Conservation (phyloP, 768 basidiomycete species). For the Pleurotus ostreatus region DNA sequence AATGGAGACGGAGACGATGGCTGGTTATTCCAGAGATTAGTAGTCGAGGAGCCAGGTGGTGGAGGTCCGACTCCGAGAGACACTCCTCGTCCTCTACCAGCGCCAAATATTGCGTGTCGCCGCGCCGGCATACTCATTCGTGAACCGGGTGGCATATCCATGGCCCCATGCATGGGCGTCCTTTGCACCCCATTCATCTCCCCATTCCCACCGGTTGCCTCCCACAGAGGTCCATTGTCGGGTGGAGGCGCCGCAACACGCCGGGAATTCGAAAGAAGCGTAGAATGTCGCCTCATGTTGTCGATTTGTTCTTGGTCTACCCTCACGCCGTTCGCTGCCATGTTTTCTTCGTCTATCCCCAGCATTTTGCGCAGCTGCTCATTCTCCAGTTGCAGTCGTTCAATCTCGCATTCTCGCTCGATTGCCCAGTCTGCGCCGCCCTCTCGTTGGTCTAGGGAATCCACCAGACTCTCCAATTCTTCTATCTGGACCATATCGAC, state of each 20-base stretch:
- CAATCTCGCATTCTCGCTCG: slow-evolving; percentile 85
- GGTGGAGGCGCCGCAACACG: slow-evolving; percentile 22
- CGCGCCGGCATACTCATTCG: slow-evolving; percentile 49
- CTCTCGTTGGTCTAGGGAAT: slow-evolving; percentile 33
- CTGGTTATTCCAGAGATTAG: slow-evolving; percentile 34
- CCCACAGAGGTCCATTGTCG: slow-evolving; percentile 13
- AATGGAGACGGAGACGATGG: slow-evolving; percentile 35
- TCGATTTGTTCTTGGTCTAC: slow-evolving; percentile 46
- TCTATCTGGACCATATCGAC: slow-evolving; percentile 27
- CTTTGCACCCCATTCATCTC: slow-evolving; percentile 23
- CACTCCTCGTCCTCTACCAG: slow-evolving; percentile 26
- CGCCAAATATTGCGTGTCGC: slow-evolving; percentile 57
- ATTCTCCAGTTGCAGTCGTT: slow-evolving; percentile 81
- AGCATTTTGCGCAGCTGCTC: slow-evolving; percentile 69
- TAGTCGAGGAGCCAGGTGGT: slow-evolving; percentile 28
- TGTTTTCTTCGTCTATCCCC: slow-evolving; percentile 60
- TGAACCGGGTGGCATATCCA: slow-evolving; percentile 50
- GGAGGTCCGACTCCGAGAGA: slow-evolving; percentile 24
- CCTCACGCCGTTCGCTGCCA: slow-evolving; percentile 48
- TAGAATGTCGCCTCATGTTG: slow-evolving; percentile 31
- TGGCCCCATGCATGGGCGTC: slow-evolving; percentile 38
- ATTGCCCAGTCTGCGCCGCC: slow-evolving; percentile 76
- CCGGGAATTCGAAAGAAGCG: slow-evolving; percentile 28
- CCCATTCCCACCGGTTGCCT: slow-evolving; percentile 14
- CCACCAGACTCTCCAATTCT: slow-evolving; percentile 39